These are phyloP conservation scores for Cylindrodendrum hubeiense DNA, from an alignment of 2,329 filamentous ascomycete genomes.

Conservation along the genomic window DNA sequence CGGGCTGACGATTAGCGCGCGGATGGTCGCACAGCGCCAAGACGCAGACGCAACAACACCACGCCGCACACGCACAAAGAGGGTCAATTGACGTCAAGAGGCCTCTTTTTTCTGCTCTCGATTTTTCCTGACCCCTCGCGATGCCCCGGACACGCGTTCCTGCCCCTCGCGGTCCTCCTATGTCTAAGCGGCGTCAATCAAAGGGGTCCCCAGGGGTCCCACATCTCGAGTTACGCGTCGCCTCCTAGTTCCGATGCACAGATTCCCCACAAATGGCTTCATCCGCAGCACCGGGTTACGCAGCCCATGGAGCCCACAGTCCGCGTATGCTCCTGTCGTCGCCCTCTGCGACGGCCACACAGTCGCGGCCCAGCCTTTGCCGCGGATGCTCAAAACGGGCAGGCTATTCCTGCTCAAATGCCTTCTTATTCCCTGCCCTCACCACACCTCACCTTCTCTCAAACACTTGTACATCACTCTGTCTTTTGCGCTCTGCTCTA, in stretches of 20 bases:
- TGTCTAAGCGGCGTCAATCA: neutral
- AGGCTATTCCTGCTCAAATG: neutral
- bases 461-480: neutral
- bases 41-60: neutral
- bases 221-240: conserved; percentile 6
- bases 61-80: neutral
- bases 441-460: neutral
- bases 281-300: conserved; percentile 17
- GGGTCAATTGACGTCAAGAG: conserved; percentile 4
- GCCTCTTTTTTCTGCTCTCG: neutral
- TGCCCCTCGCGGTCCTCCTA: neutral
- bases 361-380: neutral
- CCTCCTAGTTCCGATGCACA: neutral
- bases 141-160: neutral
- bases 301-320: conserved; percentile 12
- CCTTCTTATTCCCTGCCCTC: neutral
- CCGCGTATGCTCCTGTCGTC: conserved; percentile 10
- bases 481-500: neutral
- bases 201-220: neutral
- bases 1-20: neutral
- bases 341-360: neutral
- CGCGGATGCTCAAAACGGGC: neutral
- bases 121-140: neutral
- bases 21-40: neutral
- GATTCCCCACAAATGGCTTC: conserved; percentile 27